Conservation (phyloP, 805 yeast species). For the Cyberlindnera mrakii region DNA sequence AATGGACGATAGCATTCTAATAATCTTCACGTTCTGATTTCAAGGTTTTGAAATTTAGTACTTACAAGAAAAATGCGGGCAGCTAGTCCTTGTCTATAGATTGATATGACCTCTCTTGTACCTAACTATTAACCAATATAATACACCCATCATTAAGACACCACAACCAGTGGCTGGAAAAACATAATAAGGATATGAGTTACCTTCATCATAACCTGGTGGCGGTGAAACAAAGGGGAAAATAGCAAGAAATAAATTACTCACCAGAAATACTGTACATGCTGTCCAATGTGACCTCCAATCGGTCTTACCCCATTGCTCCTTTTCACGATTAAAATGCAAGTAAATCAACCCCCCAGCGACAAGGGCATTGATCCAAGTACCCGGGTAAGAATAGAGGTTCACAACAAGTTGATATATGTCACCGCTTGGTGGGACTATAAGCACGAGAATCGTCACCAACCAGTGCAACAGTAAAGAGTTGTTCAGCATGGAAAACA, state of each 20-base stretch:
- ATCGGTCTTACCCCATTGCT: constrained; percentile 34
- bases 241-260: constrained; percentile 45
- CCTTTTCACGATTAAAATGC: constrained; percentile 33
- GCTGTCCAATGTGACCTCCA: constrained; percentile 26
- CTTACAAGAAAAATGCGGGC: too few relatives aligned
- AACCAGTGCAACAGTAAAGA: constrained; percentile 51
- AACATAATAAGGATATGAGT: constrained; percentile 47
- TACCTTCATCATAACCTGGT: constrained; percentile 19
- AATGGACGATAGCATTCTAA: too few relatives aligned
- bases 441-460: constrained; percentile 45
- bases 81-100: too few relatives aligned
- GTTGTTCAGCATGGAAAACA: constrained; percentile 37
- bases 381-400: constrained; percentile 57
- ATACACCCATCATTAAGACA: constrained; percentile 37
- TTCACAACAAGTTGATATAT: constrained; percentile 61
- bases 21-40: too few relatives aligned
- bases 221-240: constrained; percentile 57
- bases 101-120: neutral
- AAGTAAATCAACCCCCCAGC: constrained; percentile 49
- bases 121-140: constrained; percentile 28
- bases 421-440: constrained; percentile 57
- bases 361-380: constrained; percentile 49
- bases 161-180: constrained; percentile 49
- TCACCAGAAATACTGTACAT: constrained; percentile 33
- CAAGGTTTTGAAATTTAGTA: too few relatives aligned